Base-by-base conservation (phyloP, 2,329 filamentous ascomycete genomes). In the Cyphellophora europaea region DNA sequence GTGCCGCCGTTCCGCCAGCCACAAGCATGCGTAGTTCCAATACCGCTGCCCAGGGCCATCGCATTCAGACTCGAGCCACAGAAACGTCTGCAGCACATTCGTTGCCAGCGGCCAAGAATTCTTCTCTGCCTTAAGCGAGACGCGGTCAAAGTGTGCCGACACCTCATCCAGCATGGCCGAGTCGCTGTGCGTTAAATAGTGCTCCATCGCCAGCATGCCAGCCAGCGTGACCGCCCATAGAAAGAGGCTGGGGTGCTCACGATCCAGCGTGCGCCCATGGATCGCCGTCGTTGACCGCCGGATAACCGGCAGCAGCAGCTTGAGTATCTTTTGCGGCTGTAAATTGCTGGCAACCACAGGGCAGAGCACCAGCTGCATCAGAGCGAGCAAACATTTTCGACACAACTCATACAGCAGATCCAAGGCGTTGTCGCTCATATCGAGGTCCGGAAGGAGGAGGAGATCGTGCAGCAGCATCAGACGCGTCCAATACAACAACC, bases 361-460 rank as follows among this genome's bases (percentile, higher is more conserved):
- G n/a, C 8, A 8, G 8, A 25, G 21, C 8, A 25, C 21, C n/a
- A 25, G 21, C 21, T 25, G 21, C 21, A 8, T n/a, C 8, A 25
- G n/a, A 25, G 21, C 21, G 8, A 25, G 21, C 21, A 25, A 25
- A n/a, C 21, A 8, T 8, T 25, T 25, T 8, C 21, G 21, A n/a
- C 21, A 25, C 8, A 25, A n/a, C 21, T 25, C 21, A 25, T 25
- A 25, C 21, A 25, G 8, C 8, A 25, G 21, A 8, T 25, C 21
- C 21, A 25, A n/a, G 21, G 21, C 8, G n/a, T 25, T 25, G 21
- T 25, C 21, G 21, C 21, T 25, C 36, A 42, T 39, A 5, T 37
- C 37, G 12, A 42, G 32, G 28, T 42, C 40, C 21, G 40, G 40
- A 18, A 39, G 18, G n/a, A 42, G 31, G 1, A 42, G 25, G 16